Conservation (phyloP, 768 basidiomycete species). For the Paxillus ammoniavirescens region DNA sequence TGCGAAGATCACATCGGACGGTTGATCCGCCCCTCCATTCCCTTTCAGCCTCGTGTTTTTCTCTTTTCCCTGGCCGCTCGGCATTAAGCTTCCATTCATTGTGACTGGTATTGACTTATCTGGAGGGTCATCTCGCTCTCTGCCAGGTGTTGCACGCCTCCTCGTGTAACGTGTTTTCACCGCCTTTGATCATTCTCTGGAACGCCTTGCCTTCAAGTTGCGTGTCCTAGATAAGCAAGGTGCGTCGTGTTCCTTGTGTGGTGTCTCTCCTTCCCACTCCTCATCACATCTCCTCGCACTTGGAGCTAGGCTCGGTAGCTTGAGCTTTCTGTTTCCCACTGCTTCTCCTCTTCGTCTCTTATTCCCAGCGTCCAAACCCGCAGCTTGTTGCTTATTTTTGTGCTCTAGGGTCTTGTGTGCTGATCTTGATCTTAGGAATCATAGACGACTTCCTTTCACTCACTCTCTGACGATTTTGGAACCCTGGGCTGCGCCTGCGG, state of each 20-base stretch:
- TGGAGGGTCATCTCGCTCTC: neutral
- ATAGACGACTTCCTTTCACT: conserved; percentile 5
- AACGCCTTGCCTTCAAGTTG: neutral
- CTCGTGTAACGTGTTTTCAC: neutral
- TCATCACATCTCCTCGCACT: conserved; percentile 1
- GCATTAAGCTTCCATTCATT: neutral
- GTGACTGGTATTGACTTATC: neutral
- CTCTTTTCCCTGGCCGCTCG: neutral
- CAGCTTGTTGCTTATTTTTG: conserved; percentile 3
- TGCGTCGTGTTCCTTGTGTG: neutral
- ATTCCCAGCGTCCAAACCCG: neutral
- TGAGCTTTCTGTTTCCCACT: neutral
- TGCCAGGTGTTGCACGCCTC: neutral
- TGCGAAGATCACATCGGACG: neutral
- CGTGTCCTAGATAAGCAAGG: conserved; percentile 6
- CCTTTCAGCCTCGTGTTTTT: conserved; percentile 8
- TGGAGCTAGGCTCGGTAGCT: conserved; percentile 1
- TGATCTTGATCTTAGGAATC: conserved; percentile 9
- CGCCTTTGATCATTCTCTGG: neutral
- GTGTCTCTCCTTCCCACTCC: neutral
- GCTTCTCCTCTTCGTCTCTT: neutral
- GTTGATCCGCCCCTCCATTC: conserved; percentile 3
- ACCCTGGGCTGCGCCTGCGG: conserved; percentile 15
- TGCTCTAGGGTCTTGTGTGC: conserved; percentile 2
- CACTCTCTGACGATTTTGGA: conserved; percentile 8